Evolutionary conservation across 163 green algal species (phyloP).

Genomic region (Chlorella variabilis): DNA sequence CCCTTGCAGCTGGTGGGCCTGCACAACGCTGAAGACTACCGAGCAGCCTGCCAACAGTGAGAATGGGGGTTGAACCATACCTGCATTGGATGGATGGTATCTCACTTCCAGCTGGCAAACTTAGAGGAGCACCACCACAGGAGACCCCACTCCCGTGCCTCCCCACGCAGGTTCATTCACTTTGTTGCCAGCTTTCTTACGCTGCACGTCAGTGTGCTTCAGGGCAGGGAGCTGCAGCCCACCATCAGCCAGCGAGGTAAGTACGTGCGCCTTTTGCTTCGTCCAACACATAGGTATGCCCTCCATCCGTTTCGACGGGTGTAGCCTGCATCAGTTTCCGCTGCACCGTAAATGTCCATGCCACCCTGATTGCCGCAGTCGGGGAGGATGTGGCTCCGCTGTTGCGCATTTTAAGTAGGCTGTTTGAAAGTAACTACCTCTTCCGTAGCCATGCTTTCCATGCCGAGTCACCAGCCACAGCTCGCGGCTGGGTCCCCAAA

Average conservation of each 20-base stretch:
- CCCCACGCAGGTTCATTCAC: slow-evolving; percentile 3
- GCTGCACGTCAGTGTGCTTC: not conserved
- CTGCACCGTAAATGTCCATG: no score
- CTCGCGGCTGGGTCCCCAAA: not conserved
- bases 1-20: not conserved
- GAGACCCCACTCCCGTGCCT: not conserved
- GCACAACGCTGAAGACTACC: not conserved
- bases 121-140: no score
- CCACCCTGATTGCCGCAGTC: not conserved
- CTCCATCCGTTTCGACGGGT: no score
- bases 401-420: not conserved
- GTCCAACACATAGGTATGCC: no score
- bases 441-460: not conserved
- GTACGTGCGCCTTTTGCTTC: no score
- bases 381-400: not conserved
- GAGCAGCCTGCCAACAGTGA: not conserved
- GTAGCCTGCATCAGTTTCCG: no score
- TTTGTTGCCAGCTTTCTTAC: not conserved
- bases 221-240: slow-evolving; percentile 3
- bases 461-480: not conserved
- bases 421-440: not conserved
- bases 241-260: slow-evolving; percentile 16
- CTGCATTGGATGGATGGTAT: no score
- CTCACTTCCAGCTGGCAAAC: no score
- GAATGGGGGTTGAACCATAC: not conserved